A percentile compares a stretch with the other conserved stretches of the same genome.
phyloP scores from a whole-genome alignment of 805 yeast species.

The Metschnikowia hibisci region DNA sequence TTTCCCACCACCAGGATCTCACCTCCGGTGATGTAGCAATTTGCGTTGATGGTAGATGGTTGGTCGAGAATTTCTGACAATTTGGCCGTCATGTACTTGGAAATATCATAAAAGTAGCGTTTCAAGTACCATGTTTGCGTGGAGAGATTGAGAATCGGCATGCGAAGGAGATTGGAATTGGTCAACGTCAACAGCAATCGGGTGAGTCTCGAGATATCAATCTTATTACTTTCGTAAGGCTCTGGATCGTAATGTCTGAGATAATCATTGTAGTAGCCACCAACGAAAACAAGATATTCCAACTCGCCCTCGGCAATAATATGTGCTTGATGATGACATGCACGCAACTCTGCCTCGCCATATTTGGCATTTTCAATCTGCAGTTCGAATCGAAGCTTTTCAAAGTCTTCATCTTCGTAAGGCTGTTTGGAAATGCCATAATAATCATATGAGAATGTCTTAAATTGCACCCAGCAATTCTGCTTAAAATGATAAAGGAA shows the following conservation, averaged over 20 bases:
- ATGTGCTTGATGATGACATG: conserved; percentile 39
- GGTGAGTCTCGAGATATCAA: conserved; percentile 33
- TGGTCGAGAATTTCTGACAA: conserved; percentile 22
- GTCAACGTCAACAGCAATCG: conserved; percentile 26
- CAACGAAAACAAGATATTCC: conserved; percentile 35
- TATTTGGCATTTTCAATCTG: conserved; percentile 26
- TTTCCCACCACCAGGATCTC: conserved; percentile 32
- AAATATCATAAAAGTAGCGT: conserved; percentile 29
- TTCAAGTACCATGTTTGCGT: conserved; percentile 41
- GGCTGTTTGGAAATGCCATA: conserved; percentile 26
- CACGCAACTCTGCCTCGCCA: conserved; percentile 39
- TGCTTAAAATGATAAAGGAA: conserved; percentile 31
- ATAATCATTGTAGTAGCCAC: conserved; percentile 38
- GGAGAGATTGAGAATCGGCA: conserved; percentile 34
- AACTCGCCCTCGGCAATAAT: conserved; percentile 30
- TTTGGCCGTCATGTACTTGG: conserved; percentile 19
- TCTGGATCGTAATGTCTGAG: conserved; percentile 28
- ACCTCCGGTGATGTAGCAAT: conserved; percentile 30
- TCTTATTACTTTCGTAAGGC: conserved; percentile 30
- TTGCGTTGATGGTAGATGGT: conserved; percentile 24
- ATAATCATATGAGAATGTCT: conserved; percentile 36
- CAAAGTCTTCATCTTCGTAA: conserved; percentile 29
- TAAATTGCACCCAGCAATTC: conserved; percentile 31
- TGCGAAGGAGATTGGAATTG: conserved; percentile 29
- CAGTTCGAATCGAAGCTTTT: conserved; percentile 20